Evolutionary conservation across 129 eudicot genomes (phyloP), one percentile per base, ranked within the genome.

Genomic region (Pseudognaphalium luteoalbum): DNA sequence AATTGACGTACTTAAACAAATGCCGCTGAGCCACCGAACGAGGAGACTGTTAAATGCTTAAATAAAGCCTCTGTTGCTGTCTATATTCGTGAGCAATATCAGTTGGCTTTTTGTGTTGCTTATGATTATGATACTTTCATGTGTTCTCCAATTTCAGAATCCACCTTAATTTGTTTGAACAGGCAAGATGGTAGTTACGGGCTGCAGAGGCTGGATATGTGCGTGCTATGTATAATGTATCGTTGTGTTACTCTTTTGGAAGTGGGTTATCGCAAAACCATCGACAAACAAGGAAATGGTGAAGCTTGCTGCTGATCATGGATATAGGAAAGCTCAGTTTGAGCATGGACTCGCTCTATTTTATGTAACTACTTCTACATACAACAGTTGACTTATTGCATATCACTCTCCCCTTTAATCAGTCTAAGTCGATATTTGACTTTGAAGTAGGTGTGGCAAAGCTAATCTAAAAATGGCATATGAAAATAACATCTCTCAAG

Each of bases 301-400:
- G 98, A 90, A 88, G 81, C 81, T 75, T 58, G 98, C 98, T 33
- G 98, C 98, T 84, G 96, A 93, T 78, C 88, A 81, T 76, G 98
- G 98, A 42, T n/a, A n/a, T n/a, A 85, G 87, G 58, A 93, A n/a
- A n/a, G n/a, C n/a, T n/a, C n/a, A n/a, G n/a, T n/a, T n/a, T n/a
- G n/a, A n/a, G n/a, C n/a, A n/a, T n/a, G n/a, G n/a, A n/a, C n/a
- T n/a, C n/a, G 32, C 85, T 65, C 90, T 93, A 12, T 93, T 93
- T 78, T 82, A 92, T 6, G 98, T 92, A 89, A 80, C 10, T 66
- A 80, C 66, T 21, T 34, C 59, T 10, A 71, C 39, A 61, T 10
- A 41, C 32, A 68, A 57, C 30, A 3, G 33, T 60, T 35, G 37
- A 73, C 0, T 59, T 59, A 41, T 42, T 17, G 4, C 17, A 25